Evolutionary conservation across 805 yeast genomes (phyloP), one percentile per base, ranked within the genome.

Genomic region (Candida railenensis): DNA sequence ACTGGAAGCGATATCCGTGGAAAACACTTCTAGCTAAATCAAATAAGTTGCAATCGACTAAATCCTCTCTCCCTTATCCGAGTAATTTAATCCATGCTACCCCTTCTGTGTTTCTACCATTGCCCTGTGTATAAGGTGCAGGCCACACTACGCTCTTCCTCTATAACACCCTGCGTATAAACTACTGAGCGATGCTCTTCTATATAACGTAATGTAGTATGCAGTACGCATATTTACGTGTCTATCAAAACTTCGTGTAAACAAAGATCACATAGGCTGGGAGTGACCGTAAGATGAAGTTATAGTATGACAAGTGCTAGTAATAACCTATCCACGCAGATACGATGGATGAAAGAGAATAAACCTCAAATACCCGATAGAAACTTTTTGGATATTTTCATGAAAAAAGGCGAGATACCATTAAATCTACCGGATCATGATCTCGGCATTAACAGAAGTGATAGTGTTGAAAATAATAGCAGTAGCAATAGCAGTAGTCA

Each of bases 261-360:
- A 8, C 5, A 33, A 14, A 25, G 30, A 25, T 25, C 30, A 25
- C n/a, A 11, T 25, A 11, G 30, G 9, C 5, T 11, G 11, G 9
- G 9, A 25, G 5, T 25, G 30, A 7, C 5, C 30, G 30, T 25
- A 25, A 25, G 30, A 25, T 25, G 30, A 25, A 25, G 11, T 7
- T 25, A 15, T 18, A 34, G 19, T 18, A 34, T 34, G 37, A 12
- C 14, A 7, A 12, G 11, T 25, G 12, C 37, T 12, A 38, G 21
- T 15, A 55, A 57, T 41, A 59, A 58, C 48, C 39, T 57, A 37
- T 46, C 47, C 20, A 46, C 48, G 11, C 62, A 59, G 21, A 39
- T 42, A 19, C 43, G 46, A 22, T 59, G 63, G 63, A 36, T 57
- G 19, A 33, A 34, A 4, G 47, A 51, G 34, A 37, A 25, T 11